A percentile compares a stretch with the other conserved stretches of the same genome.
Conservation (phyloP, 2,329 filamentous ascomycete species). For the Hysterium pulicare region DNA sequence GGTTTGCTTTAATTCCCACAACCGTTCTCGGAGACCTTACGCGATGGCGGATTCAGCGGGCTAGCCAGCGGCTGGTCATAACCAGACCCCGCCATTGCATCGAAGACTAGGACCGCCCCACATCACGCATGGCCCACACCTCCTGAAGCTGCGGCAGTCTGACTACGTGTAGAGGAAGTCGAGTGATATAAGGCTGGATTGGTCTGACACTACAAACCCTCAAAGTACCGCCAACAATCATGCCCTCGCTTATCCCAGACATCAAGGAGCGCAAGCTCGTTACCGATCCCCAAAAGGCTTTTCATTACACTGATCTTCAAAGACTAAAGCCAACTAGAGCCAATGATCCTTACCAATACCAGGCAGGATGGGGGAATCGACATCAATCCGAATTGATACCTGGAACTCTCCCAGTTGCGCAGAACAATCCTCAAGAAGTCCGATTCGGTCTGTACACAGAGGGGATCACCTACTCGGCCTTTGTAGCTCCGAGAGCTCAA, state of each 20-base stretch:
- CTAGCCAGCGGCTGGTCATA: conserved; percentile 10
- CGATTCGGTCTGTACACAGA: conserved; percentile 47
- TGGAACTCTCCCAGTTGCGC: conserved; percentile 41
- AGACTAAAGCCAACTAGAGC: conserved; percentile 35
- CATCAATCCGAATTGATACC: conserved; percentile 43
- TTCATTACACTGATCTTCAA: conserved; percentile 39
- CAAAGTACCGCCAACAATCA: no score
- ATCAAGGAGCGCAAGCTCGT: conserved; percentile 35
- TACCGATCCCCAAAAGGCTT: conserved; percentile 35
- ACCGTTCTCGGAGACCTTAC: conserved; percentile 16
- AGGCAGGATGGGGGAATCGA: conserved; percentile 37
- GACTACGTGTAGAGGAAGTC: conserved; percentile 16
- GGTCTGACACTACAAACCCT: conserved; percentile 9
- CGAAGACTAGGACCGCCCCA: conserved; percentile 27
- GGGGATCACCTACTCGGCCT: conserved; percentile 44
- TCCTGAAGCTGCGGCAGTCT: conserved; percentile 27
- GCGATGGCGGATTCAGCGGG: conserved; percentile 7
- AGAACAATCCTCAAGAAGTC: conserved; percentile 43
- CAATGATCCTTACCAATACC: conserved; percentile 39
- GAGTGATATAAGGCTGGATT: conserved; percentile 26
- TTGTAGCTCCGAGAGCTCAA: conserved; percentile 40
- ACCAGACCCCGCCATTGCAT: conserved; percentile 23
- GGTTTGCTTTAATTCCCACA: conserved; percentile 12
- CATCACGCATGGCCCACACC: conserved; percentile 28
- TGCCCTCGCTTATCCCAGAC: conserved; percentile 28